Evolutionary conservation across 2,329 filamentous ascomycete genomes (phyloP).

Genomic region (Aspergillus sp.): DNA sequence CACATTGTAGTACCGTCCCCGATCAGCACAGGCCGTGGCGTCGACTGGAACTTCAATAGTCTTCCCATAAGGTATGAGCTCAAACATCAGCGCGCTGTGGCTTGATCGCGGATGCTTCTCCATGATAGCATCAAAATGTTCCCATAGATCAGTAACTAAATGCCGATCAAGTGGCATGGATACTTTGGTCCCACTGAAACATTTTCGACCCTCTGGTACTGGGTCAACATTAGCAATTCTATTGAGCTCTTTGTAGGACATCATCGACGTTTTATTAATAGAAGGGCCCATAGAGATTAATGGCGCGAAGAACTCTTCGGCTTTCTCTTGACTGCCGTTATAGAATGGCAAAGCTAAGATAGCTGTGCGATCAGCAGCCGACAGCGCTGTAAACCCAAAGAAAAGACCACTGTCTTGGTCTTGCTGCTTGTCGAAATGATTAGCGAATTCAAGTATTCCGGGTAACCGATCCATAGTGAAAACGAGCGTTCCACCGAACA

Average conservation of each 20-base stretch:
- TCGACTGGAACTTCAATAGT: conserved; percentile 5
- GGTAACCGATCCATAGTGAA: conserved; percentile 3
- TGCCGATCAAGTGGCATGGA: neutral
- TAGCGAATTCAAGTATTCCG: conserved; percentile 8
- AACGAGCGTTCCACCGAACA: conserved; percentile 6
- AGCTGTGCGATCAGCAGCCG: neutral
- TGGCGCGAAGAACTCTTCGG: conserved; percentile 3
- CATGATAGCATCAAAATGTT: conserved; percentile 3
- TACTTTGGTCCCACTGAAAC: conserved; percentile 3
- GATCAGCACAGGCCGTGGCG: conserved; percentile 9
- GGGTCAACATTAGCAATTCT: conserved; percentile 7
- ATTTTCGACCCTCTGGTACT: conserved; percentile 7
- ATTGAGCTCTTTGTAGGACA: conserved; percentile 7
- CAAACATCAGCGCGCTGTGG: conserved; percentile 9
- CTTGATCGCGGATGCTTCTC: neutral
- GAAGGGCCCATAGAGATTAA: neutral
- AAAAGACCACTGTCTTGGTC: conserved; percentile 9
- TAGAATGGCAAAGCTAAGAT: conserved; percentile 5
- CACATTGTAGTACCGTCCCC: conserved; percentile 7
- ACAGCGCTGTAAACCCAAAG: conserved; percentile 8
- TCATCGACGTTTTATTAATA: neutral
- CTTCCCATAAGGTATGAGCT: conserved; percentile 7
- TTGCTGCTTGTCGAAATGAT: conserved; percentile 7
- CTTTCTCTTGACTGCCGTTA: neutral
- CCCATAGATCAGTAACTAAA: conserved; percentile 1